Conservation (phyloP, 805 yeast genomes). For the Cyberlindnera mrakii region DNA sequence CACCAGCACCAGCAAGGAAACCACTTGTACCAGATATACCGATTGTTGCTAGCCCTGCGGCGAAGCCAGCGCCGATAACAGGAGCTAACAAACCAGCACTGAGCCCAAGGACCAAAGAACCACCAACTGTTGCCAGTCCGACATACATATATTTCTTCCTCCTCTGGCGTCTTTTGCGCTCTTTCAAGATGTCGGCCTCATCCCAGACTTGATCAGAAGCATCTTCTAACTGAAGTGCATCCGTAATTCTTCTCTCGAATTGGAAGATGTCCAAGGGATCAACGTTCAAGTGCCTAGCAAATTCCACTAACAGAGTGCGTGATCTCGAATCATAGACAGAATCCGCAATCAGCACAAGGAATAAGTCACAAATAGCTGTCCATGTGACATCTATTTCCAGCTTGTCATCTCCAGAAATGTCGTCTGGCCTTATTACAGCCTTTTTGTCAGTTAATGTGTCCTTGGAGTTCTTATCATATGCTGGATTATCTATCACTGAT, state of each 20-base stretch:
- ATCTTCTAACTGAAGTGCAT: constrained; percentile 84
- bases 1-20: constrained; percentile 94
- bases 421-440: constrained; percentile 10
- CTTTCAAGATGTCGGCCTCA: constrained; percentile 60
- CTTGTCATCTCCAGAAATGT: constrained; percentile 24
- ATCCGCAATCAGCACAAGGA: constrained; percentile 71
- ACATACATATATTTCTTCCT: constrained; percentile 74
- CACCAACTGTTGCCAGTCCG: constrained; percentile 94
- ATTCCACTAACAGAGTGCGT: constrained; percentile 63
- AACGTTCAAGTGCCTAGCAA: constrained; percentile 59
- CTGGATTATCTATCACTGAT: constrained; percentile 47
- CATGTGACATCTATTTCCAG: constrained; percentile 77
- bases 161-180: constrained; percentile 60
- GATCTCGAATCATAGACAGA: constrained; percentile 89
- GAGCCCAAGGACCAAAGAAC: constrained; percentile 87
- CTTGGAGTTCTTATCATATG: constrained; percentile 22
- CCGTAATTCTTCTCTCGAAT: constrained; percentile 87
- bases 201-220: constrained; percentile 74
- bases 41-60: constrained; percentile 92
- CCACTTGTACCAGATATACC: constrained; percentile 94
- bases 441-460: background rate
- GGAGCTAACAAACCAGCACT: constrained; percentile 97
- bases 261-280: constrained; percentile 67
- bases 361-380: constrained; percentile 91
- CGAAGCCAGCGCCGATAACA: constrained; percentile 96